Conservation (phyloP, 2,329 filamentous ascomycete genomes). For the Cryphonectria naterciae region DNA sequence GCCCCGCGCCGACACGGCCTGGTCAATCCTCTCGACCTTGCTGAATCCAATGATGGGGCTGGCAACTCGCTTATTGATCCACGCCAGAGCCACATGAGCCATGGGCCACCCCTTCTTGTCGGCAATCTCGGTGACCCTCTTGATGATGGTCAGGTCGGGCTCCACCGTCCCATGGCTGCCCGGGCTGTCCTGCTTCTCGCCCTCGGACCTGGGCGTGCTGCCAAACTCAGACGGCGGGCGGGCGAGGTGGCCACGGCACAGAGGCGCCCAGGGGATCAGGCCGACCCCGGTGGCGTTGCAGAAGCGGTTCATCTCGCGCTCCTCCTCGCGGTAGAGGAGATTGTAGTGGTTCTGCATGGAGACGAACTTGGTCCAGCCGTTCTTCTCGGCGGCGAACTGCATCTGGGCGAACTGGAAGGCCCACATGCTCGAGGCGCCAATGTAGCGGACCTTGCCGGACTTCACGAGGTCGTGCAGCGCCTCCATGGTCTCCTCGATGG, state of each 20-base stretch:
- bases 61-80: conserved; percentile 58
- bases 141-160: conserved; percentile 39
- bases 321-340: conserved; percentile 66
- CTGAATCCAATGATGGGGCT: conserved; percentile 67
- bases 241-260: conserved; percentile 44
- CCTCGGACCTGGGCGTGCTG: conserved; percentile 36
- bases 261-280: conserved; percentile 46
- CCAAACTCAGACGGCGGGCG: conserved; percentile 38
- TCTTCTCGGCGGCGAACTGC: conserved; percentile 59
- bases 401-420: conserved; percentile 57
- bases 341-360: conserved; percentile 64
- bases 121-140: conserved; percentile 35
- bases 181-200: conserved; percentile 39
- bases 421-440: conserved; percentile 57
- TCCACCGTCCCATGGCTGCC: conserved; percentile 39
- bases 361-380: conserved; percentile 65
- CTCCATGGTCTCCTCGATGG: conserved; percentile 65
- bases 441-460: conserved; percentile 60
- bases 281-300: conserved; percentile 47
- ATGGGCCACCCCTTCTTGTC: conserved; percentile 51
- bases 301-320: conserved; percentile 50
- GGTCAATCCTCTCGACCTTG: conserved; percentile 62
- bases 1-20: conserved; percentile 54
- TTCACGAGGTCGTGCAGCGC: conserved; percentile 64
- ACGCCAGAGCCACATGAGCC: conserved; percentile 67